phyloP scores from a whole-genome alignment of 2,329 filamentous ascomycete species.

The Talaromyces funiculosus region DNA sequence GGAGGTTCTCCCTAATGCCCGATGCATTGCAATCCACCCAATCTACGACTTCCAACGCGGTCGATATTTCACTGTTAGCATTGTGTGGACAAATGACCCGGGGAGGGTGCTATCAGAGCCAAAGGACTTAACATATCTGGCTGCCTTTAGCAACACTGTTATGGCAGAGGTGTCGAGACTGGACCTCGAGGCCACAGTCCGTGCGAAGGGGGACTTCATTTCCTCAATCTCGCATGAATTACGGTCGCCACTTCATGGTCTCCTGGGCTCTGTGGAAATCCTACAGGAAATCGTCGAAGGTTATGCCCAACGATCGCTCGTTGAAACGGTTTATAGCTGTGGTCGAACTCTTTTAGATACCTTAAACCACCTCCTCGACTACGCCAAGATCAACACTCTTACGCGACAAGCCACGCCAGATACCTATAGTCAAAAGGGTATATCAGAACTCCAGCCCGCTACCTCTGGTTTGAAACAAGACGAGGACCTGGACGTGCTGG shows the following conservation, averaged over 20 bases:
- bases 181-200: constrained; percentile 26
- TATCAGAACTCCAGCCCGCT: background rate
- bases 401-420: background rate
- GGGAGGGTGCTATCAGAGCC: background rate
- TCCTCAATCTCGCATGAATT: constrained; percentile 33
- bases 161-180: constrained; percentile 30
- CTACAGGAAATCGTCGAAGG: constrained; percentile 13
- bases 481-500: background rate
- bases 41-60: constrained; percentile 27
- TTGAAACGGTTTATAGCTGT: constrained; percentile 36
- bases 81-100: background rate
- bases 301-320: constrained; percentile 25
- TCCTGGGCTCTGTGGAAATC: constrained; percentile 30
- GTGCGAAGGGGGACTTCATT: constrained; percentile 30
- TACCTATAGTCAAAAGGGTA: background rate
- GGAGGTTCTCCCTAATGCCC: constrained; percentile 21
- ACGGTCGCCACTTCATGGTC: constrained; percentile 32
- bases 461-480: background rate
- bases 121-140: constrained; percentile 26
- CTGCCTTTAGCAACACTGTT: constrained; percentile 29
- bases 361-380: constrained; percentile 35
- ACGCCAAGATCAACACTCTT: constrained; percentile 24
- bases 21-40: constrained; percentile 26
- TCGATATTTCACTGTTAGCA: background rate
- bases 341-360: constrained; percentile 40